Percentiles rank a stretch among this genome's conserved stretches.
Conservation (phyloP, 352 stramenopile species). For the Thalassiosira mediterranea region DNA sequence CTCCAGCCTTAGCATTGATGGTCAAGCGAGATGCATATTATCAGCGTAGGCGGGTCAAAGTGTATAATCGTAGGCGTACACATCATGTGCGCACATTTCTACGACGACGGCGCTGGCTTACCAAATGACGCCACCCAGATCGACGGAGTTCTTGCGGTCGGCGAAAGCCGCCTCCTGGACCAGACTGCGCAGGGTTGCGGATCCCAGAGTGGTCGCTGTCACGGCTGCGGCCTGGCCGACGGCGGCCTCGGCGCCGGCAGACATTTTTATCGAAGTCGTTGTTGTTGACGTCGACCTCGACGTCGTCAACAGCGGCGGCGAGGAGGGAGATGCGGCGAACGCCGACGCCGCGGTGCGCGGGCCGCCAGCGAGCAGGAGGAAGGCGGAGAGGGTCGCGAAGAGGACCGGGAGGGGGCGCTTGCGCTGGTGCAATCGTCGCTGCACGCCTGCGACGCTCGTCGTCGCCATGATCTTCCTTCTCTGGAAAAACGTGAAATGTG, state of each 20-base stretch:
- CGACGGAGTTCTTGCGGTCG: constrained; percentile 21
- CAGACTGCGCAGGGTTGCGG: constrained; percentile 23
- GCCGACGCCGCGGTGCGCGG: too few species aligned
- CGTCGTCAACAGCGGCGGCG: too few species aligned
- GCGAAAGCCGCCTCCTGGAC: constrained; percentile 31
- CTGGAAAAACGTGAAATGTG: too few species aligned
- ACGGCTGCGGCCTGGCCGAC: background rate
- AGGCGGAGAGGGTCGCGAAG: background rate
- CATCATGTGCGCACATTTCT: background rate
- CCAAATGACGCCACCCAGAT: constrained; percentile 64
- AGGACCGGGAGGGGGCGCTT: too few species aligned
- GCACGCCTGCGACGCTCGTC: too few species aligned
- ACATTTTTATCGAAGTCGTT: too few species aligned
- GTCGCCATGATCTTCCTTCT: too few species aligned
- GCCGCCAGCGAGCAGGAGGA: background rate
- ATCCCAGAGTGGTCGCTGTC: constrained; percentile 25
- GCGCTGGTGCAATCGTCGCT: too few species aligned
- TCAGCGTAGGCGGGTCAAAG: background rate
- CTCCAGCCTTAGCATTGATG: constrained; percentile 32
- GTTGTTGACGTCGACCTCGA: too few species aligned
- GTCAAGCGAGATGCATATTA: background rate
- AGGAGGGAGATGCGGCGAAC: background rate
- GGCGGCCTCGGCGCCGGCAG: background rate
- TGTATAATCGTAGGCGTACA: background rate
- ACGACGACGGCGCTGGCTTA: too few species aligned